Base-by-base conservation (phyloP, 2,329 filamentous ascomycete species). In the Incumbomyces delicatus region DNA sequence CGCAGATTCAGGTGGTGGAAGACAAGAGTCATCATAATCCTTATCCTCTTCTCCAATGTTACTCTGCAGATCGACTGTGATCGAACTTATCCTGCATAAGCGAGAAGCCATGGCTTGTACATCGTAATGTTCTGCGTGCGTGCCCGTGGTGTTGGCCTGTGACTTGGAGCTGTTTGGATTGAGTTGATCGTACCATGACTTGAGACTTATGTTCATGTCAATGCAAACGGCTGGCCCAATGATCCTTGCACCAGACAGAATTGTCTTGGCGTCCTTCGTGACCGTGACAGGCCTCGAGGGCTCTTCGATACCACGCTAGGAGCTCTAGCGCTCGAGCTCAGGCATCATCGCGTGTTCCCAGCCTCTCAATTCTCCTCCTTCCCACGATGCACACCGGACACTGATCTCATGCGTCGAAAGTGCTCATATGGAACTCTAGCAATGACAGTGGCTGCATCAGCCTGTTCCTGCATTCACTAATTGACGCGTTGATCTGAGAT, bases 201-300 rank as follows among this genome's bases (percentile, higher is more conserved):
- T n/a, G n/a, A n/a, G n/a, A n/a, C n/a, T n/a, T n/a, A n/a, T n/a
- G n/a, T n/a, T n/a, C n/a, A n/a, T n/a, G n/a, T n/a, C 22, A 27
- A 4, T 27, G 22, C 22, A 27, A 27, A 27, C 22, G 22, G 22
- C 8, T 8, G 22, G 22, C 4, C 5, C 14, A 20, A 11, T 11
- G 46, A 50, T 51, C 53, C 53, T 55, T 54, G 51, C 53, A 49
- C 48, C 50, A 55, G 32, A 16, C 46, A 52, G 47, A 41, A 48
- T 50, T 37, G 49, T 49, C 43, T 44, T 49, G 43, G 46, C 39
- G 34, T 27, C 34, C 16, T 50, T 48, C n/a, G 30, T 44, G 13
- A 11, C n/a, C 16, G 11, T 55, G 49, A 55, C 52, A 54, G 54
- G 54, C n/a, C n/a, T n/a, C n/a, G n/a, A n/a, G n/a, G n/a, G n/a